Percentiles rank a stretch among this genome's conserved stretches.
Evolutionary conservation across 371 early-diverging fungal species (phyloP).

Genomic region (Rhizopus arrhizus): DNA sequence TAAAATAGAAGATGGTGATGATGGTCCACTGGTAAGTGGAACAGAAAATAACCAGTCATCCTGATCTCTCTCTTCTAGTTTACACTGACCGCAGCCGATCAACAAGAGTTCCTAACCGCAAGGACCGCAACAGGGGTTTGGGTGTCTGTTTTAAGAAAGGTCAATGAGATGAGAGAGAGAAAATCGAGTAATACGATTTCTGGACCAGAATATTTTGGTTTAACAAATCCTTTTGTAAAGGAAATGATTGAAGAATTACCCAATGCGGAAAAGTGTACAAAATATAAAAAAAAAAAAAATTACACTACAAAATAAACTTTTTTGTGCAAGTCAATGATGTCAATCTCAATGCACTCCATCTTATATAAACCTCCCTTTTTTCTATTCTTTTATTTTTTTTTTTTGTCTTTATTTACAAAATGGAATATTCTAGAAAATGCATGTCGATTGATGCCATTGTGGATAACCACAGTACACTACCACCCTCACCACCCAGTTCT

Average conservation of each 20-base stretch:
- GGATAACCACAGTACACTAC: conserved; percentile 20
- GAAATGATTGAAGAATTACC: conserved; percentile 22
- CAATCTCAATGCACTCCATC: background rate
- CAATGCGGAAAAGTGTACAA: conserved; percentile 17
- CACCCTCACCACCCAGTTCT: conserved; percentile 36
- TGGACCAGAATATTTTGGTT: conserved; percentile 91
- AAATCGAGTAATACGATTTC: conserved; percentile 79
- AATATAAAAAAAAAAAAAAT: conserved; percentile 5
- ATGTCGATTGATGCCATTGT: conserved; percentile 41
- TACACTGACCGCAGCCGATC: conserved; percentile 74
- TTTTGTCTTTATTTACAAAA: conserved; percentile 4
- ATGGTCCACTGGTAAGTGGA: conserved; percentile 61
- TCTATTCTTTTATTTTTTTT: conserved; percentile 6
- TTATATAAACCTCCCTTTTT: conserved; percentile 6
- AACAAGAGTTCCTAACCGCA: conserved; percentile 64
- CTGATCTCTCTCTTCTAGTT: conserved; percentile 48
- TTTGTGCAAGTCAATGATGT: background rate
- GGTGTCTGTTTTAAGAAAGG: conserved; percentile 77
- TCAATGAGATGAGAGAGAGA: conserved; percentile 73
- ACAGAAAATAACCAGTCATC: too few species aligned
- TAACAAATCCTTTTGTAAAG: conserved; percentile 56
- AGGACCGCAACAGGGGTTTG: conserved; percentile 89
- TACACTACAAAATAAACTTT: background rate
- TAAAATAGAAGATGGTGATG: conserved; percentile 78
- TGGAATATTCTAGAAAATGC: conserved; percentile 30